Evolutionary conservation across 768 basidiomycete species (phyloP).

Genomic region (Agaricus blazei): DNA sequence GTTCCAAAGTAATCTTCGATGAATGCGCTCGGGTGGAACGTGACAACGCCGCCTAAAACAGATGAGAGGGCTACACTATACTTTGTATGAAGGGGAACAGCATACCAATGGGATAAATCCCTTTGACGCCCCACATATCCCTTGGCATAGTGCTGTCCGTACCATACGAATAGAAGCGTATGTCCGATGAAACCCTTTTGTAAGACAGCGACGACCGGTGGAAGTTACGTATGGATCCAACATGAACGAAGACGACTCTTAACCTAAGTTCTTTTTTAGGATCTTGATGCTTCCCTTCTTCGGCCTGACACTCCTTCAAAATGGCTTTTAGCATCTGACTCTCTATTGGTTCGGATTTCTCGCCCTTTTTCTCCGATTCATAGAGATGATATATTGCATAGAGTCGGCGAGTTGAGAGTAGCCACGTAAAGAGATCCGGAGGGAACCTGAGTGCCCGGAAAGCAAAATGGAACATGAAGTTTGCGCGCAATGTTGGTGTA

Average conservation of each 20-base stretch:
- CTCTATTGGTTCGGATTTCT: conserved; percentile 32
- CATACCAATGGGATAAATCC: conserved; percentile 67
- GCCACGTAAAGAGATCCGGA: conserved; percentile 38
- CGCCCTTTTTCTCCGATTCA: conserved; percentile 37
- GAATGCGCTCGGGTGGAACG: conserved; percentile 63
- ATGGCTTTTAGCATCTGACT: conserved; percentile 22
- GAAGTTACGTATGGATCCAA: conserved; percentile 46
- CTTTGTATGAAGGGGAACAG: not conserved
- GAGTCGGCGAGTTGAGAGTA: conserved; percentile 25
- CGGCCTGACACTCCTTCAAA: conserved; percentile 5
- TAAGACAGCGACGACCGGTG: conserved; percentile 44
- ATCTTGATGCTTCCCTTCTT: conserved; percentile 4
- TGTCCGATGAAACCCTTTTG: conserved; percentile 38
- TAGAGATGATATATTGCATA: conserved; percentile 36
- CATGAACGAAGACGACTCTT: conserved; percentile 61
- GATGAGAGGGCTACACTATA: not conserved
- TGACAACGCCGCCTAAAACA: conserved; percentile 61
- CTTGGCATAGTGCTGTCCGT: conserved; percentile 49
- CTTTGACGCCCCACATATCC: conserved; percentile 54
- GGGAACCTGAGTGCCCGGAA: conserved; percentile 46
- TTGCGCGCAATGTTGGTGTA: not conserved
- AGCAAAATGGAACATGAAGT: conserved; percentile 27
- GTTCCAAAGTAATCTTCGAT: conserved; percentile 46
- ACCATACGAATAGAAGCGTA: conserved; percentile 67
- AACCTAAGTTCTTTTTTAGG: conserved; percentile 5